These are phyloP conservation scores for Chenopodium quinoa DNA, from an alignment of 148 eudicot genomes.

Conservation along the genomic window DNA sequence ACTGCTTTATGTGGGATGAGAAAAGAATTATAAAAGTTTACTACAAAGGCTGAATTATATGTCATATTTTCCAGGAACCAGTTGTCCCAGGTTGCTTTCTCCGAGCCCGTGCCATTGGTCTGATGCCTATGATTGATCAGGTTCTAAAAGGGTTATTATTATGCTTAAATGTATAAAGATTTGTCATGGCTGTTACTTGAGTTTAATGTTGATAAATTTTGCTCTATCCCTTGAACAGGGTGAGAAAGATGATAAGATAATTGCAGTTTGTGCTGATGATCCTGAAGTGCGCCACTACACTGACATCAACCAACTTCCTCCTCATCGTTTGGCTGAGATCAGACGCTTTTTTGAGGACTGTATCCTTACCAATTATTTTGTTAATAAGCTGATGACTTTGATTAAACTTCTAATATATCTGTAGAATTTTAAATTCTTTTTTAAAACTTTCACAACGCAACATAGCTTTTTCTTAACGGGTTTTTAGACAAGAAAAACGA, in stretches of 20 bases:
- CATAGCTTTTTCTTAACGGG: not conserved
- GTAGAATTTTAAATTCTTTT: not conserved
- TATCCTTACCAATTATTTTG: conserved; percentile 39
- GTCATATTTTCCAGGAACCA: conserved; percentile 54
- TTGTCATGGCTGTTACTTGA: not conserved
- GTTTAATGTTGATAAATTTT: conserved; percentile 1
- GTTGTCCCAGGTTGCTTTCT: conserved; percentile 85
- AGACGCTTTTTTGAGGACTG: conserved; percentile 88
- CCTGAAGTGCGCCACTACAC: conserved; percentile 78
- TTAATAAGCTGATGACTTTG: not conserved
- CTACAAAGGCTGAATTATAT: not conserved
- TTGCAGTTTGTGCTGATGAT: conserved; percentile 90
- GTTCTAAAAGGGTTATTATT: conserved; percentile 26
- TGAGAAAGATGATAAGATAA: conserved; percentile 84
- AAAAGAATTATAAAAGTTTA: not conserved
- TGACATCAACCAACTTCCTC: conserved; percentile 68
- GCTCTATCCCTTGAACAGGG: conserved; percentile 41
- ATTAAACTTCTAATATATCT: not conserved
- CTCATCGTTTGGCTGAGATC: conserved; percentile 81
- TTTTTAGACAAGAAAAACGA: conserved; percentile 35
- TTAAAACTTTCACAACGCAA: not conserved
- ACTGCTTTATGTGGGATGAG: not conserved
- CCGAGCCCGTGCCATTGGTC: conserved; percentile 77
- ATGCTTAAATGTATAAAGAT: not conserved
- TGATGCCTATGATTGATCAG: conserved; percentile 99